Percentiles rank a stretch among this genome's conserved stretches.
Conservation (phyloP, 768 basidiomycete genomes). For the Daedaleopsis sinensis region DNA sequence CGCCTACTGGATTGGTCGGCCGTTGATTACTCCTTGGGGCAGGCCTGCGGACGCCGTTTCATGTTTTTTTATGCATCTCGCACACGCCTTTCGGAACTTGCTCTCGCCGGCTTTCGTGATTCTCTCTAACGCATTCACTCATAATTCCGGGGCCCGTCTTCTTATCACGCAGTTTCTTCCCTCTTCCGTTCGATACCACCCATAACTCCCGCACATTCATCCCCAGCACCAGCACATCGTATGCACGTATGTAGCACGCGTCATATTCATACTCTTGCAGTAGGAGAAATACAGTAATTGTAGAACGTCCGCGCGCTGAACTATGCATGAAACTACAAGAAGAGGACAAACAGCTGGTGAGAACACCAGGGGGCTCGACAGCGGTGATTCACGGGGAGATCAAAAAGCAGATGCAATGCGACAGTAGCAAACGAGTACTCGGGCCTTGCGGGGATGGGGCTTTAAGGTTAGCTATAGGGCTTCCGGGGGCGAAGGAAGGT, state of each 20-base stretch:
- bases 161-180: neutral
- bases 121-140: slow-evolving; percentile 1
- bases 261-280: slow-evolving; percentile 24
- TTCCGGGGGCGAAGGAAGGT: neutral
- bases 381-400: slow-evolving; percentile 8
- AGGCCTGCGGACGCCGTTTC: too few species aligned
- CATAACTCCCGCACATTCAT: neutral
- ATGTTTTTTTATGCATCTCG: too few species aligned
- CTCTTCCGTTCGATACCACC: too few species aligned
- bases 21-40: neutral
- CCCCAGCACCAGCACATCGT: neutral
- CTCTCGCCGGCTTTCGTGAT: slow-evolving; percentile 18
- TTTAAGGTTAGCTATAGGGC: neutral
- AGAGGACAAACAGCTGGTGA: slow-evolving; percentile 13
- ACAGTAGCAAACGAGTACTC: neutral
- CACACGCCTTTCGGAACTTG: slow-evolving; percentile 8
- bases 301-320: slow-evolving; percentile 23
- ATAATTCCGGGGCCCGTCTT: slow-evolving; percentile 3
- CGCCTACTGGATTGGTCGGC: neutral
- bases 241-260: slow-evolving; percentile 18
- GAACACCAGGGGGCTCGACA: slow-evolving; percentile 12
- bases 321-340: slow-evolving; percentile 18
- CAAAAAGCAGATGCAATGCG: slow-evolving; percentile 4
- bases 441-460: neutral
- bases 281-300: slow-evolving; percentile 24